phyloP scores from a whole-genome alignment of 2,329 filamentous ascomycete species.

The Pleoardoris graminearum region DNA sequence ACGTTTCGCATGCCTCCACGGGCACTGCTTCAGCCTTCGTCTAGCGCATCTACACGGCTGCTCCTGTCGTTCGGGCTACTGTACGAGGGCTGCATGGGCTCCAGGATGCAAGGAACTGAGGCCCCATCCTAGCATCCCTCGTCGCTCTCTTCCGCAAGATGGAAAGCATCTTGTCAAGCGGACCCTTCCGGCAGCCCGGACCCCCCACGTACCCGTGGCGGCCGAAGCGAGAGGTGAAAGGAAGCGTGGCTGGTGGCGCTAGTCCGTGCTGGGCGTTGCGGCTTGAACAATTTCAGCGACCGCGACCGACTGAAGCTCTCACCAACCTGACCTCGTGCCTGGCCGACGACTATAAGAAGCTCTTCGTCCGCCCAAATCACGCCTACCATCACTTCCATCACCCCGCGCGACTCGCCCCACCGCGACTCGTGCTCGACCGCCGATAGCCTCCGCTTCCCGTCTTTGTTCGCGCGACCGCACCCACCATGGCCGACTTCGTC shows the following conservation, averaged over 20 bases:
- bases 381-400: conserved; percentile 8
- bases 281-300: conserved; percentile 18
- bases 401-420: not conserved
- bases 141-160: not conserved
- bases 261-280: conserved; percentile 7
- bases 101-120: not conserved
- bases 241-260: conserved; percentile 9
- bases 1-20: conserved; percentile 22
- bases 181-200: not conserved
- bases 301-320: conserved; percentile 5
- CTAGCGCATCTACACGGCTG: conserved; percentile 14
- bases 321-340: not conserved
- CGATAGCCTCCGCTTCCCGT: conserved; percentile 26
- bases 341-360: not conserved
- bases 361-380: not conserved
- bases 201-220: not conserved
- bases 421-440: conserved; percentile 10
- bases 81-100: no score
- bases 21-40: conserved; percentile 11
- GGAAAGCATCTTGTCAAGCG: not conserved
- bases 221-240: conserved; percentile 7
- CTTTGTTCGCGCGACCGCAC: conserved; percentile 26
- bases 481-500: conserved; percentile 64
- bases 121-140: no score
- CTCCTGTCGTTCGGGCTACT: conserved; percentile 9